Conservation (phyloP, 2,329 filamentous ascomycete genomes). For the Botryotinia globosa region DNA sequence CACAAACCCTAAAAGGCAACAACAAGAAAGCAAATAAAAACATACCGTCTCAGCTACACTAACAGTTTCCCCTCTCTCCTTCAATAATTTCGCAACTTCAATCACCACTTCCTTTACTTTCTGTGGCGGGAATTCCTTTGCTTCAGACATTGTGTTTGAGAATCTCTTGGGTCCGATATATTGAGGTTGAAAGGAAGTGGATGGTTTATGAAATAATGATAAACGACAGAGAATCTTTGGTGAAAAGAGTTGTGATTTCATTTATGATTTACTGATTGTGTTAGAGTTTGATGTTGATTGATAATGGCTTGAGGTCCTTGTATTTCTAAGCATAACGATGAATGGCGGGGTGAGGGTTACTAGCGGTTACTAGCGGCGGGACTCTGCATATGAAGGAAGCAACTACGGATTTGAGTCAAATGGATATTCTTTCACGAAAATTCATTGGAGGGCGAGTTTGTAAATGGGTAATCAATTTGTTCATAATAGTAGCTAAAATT, state of each 20-base stretch:
- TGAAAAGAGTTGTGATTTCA: neutral
- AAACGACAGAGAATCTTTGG: neutral
- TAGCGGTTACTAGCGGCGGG: conserved; percentile 7
- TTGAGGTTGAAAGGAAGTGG: neutral
- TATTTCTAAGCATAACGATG: conserved; percentile 20
- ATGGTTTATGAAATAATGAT: neutral
- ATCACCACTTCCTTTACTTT: conserved; percentile 34
- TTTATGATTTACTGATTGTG: neutral
- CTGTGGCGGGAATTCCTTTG: conserved; percentile 32
- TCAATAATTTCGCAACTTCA: conserved; percentile 53
- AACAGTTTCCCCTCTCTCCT: conserved; percentile 54
- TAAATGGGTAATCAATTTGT: neutral
- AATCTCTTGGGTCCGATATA: neutral
- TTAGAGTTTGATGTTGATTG: neutral
- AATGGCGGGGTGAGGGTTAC: conserved; percentile 10
- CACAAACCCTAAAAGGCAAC: no score
- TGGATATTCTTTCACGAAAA: neutral
- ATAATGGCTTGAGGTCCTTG: neutral
- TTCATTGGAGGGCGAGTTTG: conserved; percentile 7
- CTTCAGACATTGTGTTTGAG: neutral
- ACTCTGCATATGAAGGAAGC: conserved; percentile 11
- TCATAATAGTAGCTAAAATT: neutral
- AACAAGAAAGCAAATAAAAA: conserved; percentile 17
- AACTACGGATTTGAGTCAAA: neutral
- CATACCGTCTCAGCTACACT: conserved; percentile 59